Conservation (phyloP, 2,329 filamentous ascomycete species). For the Aspergillaceae sp. region DNA sequence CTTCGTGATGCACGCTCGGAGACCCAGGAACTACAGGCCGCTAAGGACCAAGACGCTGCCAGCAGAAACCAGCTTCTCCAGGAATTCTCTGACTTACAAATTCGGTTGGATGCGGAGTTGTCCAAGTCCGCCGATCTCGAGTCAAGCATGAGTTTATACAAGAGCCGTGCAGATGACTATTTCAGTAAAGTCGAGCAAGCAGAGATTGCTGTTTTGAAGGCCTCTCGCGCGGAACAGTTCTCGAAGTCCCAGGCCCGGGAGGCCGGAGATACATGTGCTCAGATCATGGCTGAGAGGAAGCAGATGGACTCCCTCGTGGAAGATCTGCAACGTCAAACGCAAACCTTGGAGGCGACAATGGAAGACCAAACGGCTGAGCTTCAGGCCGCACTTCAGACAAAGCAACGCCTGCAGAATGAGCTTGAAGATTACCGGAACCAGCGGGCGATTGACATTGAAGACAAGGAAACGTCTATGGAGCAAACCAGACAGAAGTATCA, state of each 20-base stretch:
- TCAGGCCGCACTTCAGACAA: conserved; percentile 73
- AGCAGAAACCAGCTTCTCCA: conserved; percentile 81
- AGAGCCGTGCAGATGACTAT: conserved; percentile 86
- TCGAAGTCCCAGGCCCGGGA: conserved; percentile 83
- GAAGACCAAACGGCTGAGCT: conserved; percentile 89
- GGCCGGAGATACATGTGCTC: conserved; percentile 81
- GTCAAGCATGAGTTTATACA: conserved; percentile 80
- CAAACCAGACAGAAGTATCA: conserved; percentile 98
- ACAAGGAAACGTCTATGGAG: conserved; percentile 92
- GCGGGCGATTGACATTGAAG: conserved; percentile 89
- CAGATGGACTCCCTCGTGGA: conserved; percentile 82
- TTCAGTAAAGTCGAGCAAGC: conserved; percentile 96
- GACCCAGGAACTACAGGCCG: conserved; percentile 66
- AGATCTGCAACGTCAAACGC: conserved; percentile 80
- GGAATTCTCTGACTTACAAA: conserved; percentile 89
- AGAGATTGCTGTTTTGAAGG: conserved; percentile 90
- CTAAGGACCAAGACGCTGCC: conserved; percentile 78
- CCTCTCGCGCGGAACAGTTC: conserved; percentile 84
- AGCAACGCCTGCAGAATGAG: conserved; percentile 92
- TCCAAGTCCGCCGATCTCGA: conserved; percentile 77
- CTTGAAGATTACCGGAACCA: conserved; percentile 95
- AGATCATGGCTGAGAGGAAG: conserved; percentile 84
- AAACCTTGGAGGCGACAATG: conserved; percentile 80
- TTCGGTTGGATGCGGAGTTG: conserved; percentile 78
- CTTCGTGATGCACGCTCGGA: conserved; percentile 77